Evolutionary conservation across 768 basidiomycete species (phyloP).

Genomic region (Mrakia hoshinonis): DNA sequence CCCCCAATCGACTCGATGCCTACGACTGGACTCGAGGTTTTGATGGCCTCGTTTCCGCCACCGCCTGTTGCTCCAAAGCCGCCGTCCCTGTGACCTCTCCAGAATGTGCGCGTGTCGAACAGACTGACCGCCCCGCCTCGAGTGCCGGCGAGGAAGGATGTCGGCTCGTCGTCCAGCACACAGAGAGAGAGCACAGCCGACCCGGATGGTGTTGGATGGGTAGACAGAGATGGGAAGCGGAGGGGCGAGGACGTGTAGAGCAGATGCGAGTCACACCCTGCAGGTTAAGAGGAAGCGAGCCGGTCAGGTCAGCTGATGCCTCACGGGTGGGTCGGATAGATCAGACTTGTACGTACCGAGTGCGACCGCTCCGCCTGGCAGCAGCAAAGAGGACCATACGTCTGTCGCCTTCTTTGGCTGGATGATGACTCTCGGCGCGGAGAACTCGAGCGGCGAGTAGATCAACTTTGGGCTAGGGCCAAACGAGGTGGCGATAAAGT

Average conservation of each 20-base stretch:
- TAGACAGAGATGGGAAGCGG: not conserved
- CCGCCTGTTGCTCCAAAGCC: not conserved
- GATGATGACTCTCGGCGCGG: not conserved
- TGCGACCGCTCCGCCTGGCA: slow-evolving; percentile 14
- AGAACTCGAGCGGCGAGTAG: slow-evolving; percentile 16
- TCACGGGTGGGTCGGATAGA: not conserved
- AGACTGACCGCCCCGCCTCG: slow-evolving; percentile 14
- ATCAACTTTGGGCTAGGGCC: slow-evolving; percentile 16
- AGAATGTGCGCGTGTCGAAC: slow-evolving; percentile 19
- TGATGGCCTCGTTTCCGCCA: not conserved
- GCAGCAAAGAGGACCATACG: slow-evolving; percentile 8
- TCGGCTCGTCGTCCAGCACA: slow-evolving; percentile 7
- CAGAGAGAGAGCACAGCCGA: slow-evolving; percentile 21
- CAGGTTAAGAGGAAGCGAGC: not conserved
- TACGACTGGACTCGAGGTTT: slow-evolving; percentile 8
- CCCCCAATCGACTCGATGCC: slow-evolving; percentile 9
- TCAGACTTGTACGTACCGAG: slow-evolving; percentile 4
- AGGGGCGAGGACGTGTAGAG: slow-evolving; percentile 17
- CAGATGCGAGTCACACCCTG: slow-evolving; percentile 27
- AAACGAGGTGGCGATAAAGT: slow-evolving; percentile 25
- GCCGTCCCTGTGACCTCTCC: not conserved
- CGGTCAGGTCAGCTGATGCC: not conserved
- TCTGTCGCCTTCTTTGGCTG: slow-evolving; percentile 26
- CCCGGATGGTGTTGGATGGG: not conserved
- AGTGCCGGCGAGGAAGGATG: slow-evolving; percentile 11